These are phyloP conservation scores for Eimeria brunetti DNA, from an alignment of 169 alveolate genomes.

Conservation along the genomic window DNA sequence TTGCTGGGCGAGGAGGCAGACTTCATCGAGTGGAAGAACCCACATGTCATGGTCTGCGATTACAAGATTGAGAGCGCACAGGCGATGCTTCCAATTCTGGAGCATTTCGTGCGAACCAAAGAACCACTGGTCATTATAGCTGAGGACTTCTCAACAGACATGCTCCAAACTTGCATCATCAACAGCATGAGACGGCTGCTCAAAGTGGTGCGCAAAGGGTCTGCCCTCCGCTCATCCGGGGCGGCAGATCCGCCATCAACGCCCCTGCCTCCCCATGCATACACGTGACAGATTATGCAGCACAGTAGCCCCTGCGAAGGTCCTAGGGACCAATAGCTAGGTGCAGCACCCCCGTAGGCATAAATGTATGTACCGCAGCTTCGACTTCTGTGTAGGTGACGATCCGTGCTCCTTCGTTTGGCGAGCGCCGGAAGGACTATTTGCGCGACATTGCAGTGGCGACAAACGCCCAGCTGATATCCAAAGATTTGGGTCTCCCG, in stretches of 20 bases:
- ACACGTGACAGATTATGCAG: neutral
- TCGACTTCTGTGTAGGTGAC: slow-evolving; percentile 84
- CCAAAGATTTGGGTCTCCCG: slow-evolving; percentile 90
- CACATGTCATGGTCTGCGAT: slow-evolving; percentile 89
- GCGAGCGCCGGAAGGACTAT: slow-evolving; percentile 93
- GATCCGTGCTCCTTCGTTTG: slow-evolving; percentile 93
- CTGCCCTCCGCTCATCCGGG: neutral
- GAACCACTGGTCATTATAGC: slow-evolving; percentile 92
- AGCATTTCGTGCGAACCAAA: slow-evolving; percentile 89
- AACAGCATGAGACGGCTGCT: slow-evolving; percentile 92
- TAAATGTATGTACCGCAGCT: neutral
- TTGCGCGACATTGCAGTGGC: slow-evolving; percentile 91
- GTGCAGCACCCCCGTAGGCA: neutral
- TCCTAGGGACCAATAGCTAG: too few species aligned
- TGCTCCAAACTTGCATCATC: slow-evolving; percentile 90
- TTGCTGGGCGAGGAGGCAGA: slow-evolving; percentile 91
- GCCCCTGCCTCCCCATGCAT: neutral
- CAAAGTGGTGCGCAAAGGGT: slow-evolving; percentile 86
- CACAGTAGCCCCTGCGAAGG: neutral
- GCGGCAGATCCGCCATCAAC: neutral
- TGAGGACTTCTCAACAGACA: slow-evolving; percentile 93
- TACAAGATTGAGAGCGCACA: slow-evolving; percentile 90
- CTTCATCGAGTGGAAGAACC: slow-evolving; percentile 89
- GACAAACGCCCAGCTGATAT: slow-evolving; percentile 90
- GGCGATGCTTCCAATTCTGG: slow-evolving; percentile 89